These are phyloP conservation scores for Epichloe hybrida DNA, from an alignment of 2,329 filamentous ascomycete genomes.

Conservation along the genomic window DNA sequence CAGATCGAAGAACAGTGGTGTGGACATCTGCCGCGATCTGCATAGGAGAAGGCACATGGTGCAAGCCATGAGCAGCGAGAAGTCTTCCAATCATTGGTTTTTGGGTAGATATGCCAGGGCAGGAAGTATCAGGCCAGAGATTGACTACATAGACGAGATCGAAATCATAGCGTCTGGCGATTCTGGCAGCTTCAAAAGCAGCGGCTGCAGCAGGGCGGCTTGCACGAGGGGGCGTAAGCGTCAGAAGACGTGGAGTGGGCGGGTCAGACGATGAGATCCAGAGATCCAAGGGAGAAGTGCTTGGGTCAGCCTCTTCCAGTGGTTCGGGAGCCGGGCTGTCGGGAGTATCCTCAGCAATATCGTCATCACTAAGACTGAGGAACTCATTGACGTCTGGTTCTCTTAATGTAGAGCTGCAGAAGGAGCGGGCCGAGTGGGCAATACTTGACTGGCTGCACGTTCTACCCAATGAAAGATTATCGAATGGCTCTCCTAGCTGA, in stretches of 20 bases:
- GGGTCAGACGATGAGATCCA: conserved; percentile 12
- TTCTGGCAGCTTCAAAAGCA: conserved; percentile 40
- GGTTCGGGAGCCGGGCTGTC: conserved; percentile 9
- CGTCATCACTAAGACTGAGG: conserved; percentile 40
- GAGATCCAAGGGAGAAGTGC: conserved; percentile 9
- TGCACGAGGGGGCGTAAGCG: conserved; percentile 30
- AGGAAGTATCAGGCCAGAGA: conserved; percentile 33
- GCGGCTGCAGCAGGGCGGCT: conserved; percentile 32
- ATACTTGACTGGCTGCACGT: conserved; percentile 19
- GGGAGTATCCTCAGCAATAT: conserved; percentile 35
- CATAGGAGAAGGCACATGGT: conserved; percentile 36
- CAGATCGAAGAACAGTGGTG: conserved; percentile 32
- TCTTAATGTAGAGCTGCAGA: conserved; percentile 25
- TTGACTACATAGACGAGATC: conserved; percentile 46
- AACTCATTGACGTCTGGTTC: conserved; percentile 43
- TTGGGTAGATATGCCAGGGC: conserved; percentile 5
- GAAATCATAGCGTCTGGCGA: conserved; percentile 42
- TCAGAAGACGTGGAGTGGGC: conserved; percentile 23
- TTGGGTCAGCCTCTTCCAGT: not conserved
- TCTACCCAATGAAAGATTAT: conserved; percentile 13
- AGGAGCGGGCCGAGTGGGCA: conserved; percentile 16
- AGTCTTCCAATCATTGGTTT: conserved; percentile 33
- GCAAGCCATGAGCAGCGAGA: conserved; percentile 40
- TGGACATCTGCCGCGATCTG: conserved; percentile 37
- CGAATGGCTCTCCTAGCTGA: conserved; percentile 14